Conservation (phyloP, 2,329 filamentous ascomycete genomes). For the Helotiales sp. region DNA sequence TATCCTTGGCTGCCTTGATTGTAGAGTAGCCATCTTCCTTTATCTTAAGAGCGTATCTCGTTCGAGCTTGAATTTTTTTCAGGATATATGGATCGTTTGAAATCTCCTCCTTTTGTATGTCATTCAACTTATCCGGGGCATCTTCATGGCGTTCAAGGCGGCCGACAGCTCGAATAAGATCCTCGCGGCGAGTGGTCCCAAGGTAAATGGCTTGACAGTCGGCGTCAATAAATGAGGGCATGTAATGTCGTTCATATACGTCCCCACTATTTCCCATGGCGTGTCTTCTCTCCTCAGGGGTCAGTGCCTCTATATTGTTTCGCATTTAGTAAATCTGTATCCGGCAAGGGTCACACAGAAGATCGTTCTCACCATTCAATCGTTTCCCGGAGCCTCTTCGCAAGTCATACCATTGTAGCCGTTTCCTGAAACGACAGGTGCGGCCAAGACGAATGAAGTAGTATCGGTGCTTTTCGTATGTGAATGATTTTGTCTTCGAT, state of each 20-base stretch:
- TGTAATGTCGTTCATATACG: slow-evolving; percentile 33
- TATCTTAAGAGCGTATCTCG: not conserved
- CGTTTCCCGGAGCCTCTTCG: slow-evolving; percentile 36
- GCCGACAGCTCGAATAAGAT: slow-evolving; percentile 9
- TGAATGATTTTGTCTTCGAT: slow-evolving; percentile 39
- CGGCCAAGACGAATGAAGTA: slow-evolving; percentile 44
- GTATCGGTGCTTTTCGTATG: slow-evolving; percentile 49
- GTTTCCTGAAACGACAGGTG: slow-evolving; percentile 36
- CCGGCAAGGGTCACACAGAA: not conserved
- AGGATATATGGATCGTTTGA: not conserved
- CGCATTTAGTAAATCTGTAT: slow-evolving; percentile 19
- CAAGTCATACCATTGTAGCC: slow-evolving; percentile 38
- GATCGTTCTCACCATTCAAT: slow-evolving; percentile 34
- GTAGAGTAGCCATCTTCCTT: slow-evolving; percentile 14
- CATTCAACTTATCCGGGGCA: not conserved
- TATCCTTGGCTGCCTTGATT: slow-evolving; percentile 29
- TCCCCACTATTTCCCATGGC: slow-evolving; percentile 31
- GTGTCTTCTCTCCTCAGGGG: slow-evolving; percentile 32
- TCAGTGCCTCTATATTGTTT: slow-evolving; percentile 27
- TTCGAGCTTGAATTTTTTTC: not conserved
- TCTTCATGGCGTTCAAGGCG: slow-evolving; percentile 1
- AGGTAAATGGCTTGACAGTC: slow-evolving; percentile 35
- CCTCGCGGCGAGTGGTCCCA: slow-evolving; percentile 24
- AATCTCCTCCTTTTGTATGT: slow-evolving; percentile 2
- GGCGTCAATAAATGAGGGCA: slow-evolving; percentile 30